Evolutionary conservation across 768 basidiomycete genomes (phyloP).

Genomic region (Hygrocybe coccinea): DNA sequence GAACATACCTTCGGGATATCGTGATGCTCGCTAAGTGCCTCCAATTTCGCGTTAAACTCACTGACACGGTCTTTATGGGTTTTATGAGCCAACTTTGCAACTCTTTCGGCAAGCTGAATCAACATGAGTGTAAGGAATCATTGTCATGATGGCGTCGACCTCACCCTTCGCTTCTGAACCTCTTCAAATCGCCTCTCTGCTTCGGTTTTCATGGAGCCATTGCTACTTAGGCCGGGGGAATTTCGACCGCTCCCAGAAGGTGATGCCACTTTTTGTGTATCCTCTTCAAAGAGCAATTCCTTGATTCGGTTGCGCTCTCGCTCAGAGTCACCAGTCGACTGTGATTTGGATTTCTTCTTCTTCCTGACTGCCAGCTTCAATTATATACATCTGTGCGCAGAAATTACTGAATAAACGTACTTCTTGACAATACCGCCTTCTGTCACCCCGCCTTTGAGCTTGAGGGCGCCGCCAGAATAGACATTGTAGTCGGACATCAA

Average conservation of each 20-base stretch:
- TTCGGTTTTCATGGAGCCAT: constrained; percentile 66
- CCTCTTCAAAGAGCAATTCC: constrained; percentile 48
- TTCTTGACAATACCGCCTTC: constrained; percentile 83
- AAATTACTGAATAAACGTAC: constrained; percentile 38
- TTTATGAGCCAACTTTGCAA: constrained; percentile 72
- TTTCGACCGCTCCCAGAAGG: constrained; percentile 54
- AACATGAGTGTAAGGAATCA: constrained; percentile 5
- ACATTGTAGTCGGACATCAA: constrained; percentile 84
- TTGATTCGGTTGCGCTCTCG: constrained; percentile 46
- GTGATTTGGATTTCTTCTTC: constrained; percentile 77
- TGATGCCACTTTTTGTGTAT: constrained; percentile 31
- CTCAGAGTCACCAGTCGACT: constrained; percentile 48
- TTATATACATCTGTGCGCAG: constrained; percentile 9
- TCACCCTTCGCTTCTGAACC: constrained; percentile 73
- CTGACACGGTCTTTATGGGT: constrained; percentile 92
- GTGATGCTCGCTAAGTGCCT: constrained; percentile 86
- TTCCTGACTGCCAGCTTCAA: constrained; percentile 48
- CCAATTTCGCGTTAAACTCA: constrained; percentile 84
- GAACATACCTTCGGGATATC: constrained; percentile 79
- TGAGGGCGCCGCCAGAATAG: constrained; percentile 82
- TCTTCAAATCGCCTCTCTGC: constrained; percentile 87
- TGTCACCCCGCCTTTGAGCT: constrained; percentile 76
- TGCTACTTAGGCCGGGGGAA: constrained; percentile 53
- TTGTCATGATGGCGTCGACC: constrained; percentile 20
- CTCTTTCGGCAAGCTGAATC: constrained; percentile 63